Percentiles rank a stretch among this genome's conserved stretches.
phyloP scores from a whole-genome alignment of 1,139 yeast species.

The Diutina rugosa region DNA sequence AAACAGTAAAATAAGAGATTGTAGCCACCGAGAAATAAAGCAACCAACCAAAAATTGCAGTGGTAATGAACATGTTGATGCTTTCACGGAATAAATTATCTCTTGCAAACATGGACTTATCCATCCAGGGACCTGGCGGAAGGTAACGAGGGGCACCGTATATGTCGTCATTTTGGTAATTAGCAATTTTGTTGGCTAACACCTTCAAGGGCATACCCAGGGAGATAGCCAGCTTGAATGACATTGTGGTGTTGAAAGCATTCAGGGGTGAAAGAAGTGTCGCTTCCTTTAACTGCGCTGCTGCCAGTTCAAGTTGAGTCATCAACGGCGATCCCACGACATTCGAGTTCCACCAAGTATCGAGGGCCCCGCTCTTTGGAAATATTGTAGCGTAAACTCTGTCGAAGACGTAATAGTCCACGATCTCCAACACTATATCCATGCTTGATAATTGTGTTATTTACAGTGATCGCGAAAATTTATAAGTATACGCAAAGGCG shows the following conservation, averaged over 20 bases:
- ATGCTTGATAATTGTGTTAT: conserved; percentile 18
- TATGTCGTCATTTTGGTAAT: conserved; percentile 21
- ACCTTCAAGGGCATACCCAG: background rate
- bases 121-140: conserved; percentile 38
- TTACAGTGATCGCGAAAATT: background rate
- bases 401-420: conserved; percentile 65
- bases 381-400: conserved; percentile 44
- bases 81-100: conserved; percentile 61
- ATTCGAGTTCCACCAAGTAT: conserved; percentile 4
- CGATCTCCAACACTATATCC: conserved; percentile 82
- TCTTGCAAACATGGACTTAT: conserved; percentile 56
- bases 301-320: conserved; percentile 3
- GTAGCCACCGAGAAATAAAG: conserved; percentile 69
- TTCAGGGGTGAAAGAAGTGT: background rate
- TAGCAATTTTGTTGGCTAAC: conserved; percentile 10
- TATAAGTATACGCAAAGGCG: background rate
- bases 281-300: background rate
- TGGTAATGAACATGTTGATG: conserved; percentile 53
- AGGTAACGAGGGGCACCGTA: conserved; percentile 27
- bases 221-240: background rate
- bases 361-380: conserved; percentile 20
- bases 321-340: conserved; percentile 7
- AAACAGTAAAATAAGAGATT: conserved; percentile 60
- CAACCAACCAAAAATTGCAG: conserved; percentile 75
- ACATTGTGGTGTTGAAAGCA: background rate